Percentiles rank a stretch among this genome's conserved stretches.
These are phyloP conservation scores for Grigorovia jiainica DNA, from an alignment of 805 yeast species.

Conservation along the genomic window DNA sequence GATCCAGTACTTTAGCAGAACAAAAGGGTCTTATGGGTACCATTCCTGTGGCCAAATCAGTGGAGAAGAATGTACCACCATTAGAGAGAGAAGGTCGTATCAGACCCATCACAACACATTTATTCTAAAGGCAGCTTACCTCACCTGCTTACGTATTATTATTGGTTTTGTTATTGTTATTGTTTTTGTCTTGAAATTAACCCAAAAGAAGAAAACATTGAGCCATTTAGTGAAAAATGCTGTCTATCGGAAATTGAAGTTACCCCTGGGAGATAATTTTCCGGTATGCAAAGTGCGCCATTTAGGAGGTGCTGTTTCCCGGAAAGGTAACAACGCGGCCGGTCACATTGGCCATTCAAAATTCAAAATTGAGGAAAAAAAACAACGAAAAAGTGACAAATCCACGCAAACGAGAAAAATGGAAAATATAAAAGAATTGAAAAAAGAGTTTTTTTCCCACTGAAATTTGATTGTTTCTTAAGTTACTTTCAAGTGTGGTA, in stretches of 20 bases:
- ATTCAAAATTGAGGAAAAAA: no score
- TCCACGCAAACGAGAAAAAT: background rate
- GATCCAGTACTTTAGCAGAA: constrained; percentile 78
- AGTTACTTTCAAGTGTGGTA: background rate
- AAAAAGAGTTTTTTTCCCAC: no score
- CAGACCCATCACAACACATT: constrained; percentile 18
- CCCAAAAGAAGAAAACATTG: background rate
- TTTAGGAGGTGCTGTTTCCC: no score
- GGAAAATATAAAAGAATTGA: background rate
- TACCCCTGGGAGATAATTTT: background rate
- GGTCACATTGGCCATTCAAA: no score
- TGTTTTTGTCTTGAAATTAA: background rate
- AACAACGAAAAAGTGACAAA: no score
- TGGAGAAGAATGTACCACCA: constrained; percentile 57
- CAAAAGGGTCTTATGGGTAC: constrained; percentile 90
- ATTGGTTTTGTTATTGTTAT: background rate
- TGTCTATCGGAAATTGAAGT: background rate
- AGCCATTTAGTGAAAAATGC: background rate
- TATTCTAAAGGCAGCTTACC: background rate
- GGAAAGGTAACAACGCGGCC: no score
- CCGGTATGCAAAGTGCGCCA: background rate
- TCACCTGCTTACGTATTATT: background rate
- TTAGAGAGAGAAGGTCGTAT: constrained; percentile 67
- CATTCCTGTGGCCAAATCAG: constrained; percentile 55
- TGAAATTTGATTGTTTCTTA: no score